These are phyloP conservation scores for Moesziomyces globuligerus DNA, from an alignment of 1,284 basidiomycete species.

Conservation along the genomic window DNA sequence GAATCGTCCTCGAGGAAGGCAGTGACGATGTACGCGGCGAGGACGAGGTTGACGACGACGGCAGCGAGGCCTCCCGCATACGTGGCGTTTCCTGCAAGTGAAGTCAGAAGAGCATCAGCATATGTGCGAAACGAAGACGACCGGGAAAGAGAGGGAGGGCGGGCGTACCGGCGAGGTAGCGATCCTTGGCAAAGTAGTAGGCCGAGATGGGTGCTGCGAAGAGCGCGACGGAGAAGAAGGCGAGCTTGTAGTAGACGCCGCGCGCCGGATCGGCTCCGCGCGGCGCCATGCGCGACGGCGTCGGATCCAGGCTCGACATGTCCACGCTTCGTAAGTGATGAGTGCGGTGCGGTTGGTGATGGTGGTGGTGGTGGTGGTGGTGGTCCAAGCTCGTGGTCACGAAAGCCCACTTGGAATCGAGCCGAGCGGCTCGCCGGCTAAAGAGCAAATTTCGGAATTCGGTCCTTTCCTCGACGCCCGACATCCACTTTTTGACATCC, in stretches of 20 bases:
- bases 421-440: neutral
- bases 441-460: conserved; percentile 17
- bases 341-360: no score
- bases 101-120: conserved; percentile 5
- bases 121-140: neutral
- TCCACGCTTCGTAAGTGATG: no score
- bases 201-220: conserved; percentile 62
- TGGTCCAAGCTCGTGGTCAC: conserved; percentile 25
- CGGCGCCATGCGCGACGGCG: conserved; percentile 52
- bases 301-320: conserved; percentile 39
- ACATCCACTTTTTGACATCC: neutral
- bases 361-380: neutral
- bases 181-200: conserved; percentile 59
- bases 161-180: conserved; percentile 49
- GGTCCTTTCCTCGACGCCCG: conserved; percentile 3
- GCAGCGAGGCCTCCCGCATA: conserved; percentile 65
- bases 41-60: conserved; percentile 63
- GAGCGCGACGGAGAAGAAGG: conserved; percentile 58
- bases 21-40: conserved; percentile 59
- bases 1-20: conserved; percentile 63
- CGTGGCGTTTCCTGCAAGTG: conserved; percentile 55
- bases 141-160: neutral
- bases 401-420: no score
- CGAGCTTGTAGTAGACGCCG: conserved; percentile 63
- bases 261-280: conserved; percentile 53